Evolutionary conservation across 2,329 filamentous ascomycete genomes (phyloP), one percentile per base, ranked within the genome.

Genomic region (Penicillium sp.): DNA sequence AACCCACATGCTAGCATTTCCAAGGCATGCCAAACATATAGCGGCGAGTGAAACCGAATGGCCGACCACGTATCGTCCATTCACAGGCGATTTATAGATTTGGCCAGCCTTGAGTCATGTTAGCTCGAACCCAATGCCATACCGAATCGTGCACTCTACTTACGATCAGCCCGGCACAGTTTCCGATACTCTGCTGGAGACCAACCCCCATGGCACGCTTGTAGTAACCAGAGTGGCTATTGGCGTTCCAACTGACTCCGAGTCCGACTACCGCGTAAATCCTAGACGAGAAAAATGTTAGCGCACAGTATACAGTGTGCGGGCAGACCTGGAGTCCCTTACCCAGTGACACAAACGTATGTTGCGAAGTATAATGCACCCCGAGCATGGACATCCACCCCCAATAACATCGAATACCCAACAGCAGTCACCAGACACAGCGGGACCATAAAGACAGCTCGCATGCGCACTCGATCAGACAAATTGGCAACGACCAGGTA

Each of bases 311-410:
- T n/a, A n/a, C n/a, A n/a, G n/a, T n/a, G n/a, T n/a, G n/a, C n/a
- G n/a, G n/a, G n/a, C n/a, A n/a, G n/a, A n/a, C n/a, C n/a, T n/a
- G n/a, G n/a, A n/a, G n/a, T n/a, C n/a, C n/a, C n/a, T n/a, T n/a
- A n/a, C n/a, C 50, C 50, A 40, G 50, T 53, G 16, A 53, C 50
- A 37, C 50, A 53, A 29, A 53, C 50, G 7, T 46, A 55, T 14
- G 49, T 55, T 13, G 53, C 49, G 30, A 55, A 55, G 18, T 55
- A 55, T 16, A 52, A 25, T 6, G 47, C 40, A 18, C 53, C 42
- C 13, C 53, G 39, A 2, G 41, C 41, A 28, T 46, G 41, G 4
- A 49, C 34, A 39, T 53, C 47, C 19, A 53, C 48, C 11, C 53
- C 53, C 4, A 55, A n/a, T 13, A 49, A 34, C 44, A 55, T 53